Percentiles rank a stretch among this genome's conserved stretches.
Evolutionary conservation across 129 eudicot genomes (phyloP).

Genomic region (Deinandra increscens): DNA sequence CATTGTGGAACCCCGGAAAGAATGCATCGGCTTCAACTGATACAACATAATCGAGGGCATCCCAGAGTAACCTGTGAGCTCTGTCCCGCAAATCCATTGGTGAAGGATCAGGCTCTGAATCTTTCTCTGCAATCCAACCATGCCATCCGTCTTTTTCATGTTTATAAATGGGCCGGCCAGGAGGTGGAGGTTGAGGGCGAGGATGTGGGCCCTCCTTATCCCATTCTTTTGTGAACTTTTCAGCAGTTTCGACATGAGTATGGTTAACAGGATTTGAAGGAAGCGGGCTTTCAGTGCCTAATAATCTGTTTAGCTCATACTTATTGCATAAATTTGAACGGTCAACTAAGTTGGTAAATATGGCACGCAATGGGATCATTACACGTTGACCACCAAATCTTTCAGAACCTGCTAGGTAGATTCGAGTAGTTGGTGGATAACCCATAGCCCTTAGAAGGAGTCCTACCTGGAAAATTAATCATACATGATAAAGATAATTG

Average conservation of each 20-base stretch:
- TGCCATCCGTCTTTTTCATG: slow-evolving; percentile 96
- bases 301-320: slow-evolving; percentile 48
- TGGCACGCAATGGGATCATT: slow-evolving; percentile 76
- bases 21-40: slow-evolving; percentile 85
- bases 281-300: slow-evolving; percentile 65
- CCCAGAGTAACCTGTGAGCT: slow-evolving; percentile 81
- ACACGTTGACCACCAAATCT: slow-evolving; percentile 88
- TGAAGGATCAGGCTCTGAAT: slow-evolving; percentile 68
- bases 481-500: slow-evolving; percentile 10
- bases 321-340: slow-evolving; percentile 74
- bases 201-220: slow-evolving; percentile 81
- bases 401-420: slow-evolving; percentile 84
- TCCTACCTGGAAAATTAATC: slow-evolving; percentile 58
- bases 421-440: slow-evolving; percentile 78
- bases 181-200: slow-evolving; percentile 95
- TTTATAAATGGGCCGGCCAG: slow-evolving; percentile 69
- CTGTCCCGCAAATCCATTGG: slow-evolving; percentile 55
- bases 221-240: slow-evolving; percentile 64
- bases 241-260: slow-evolving; percentile 43
- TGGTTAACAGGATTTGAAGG: slow-evolving; percentile 24
- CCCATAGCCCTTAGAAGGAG: slow-evolving; percentile 84
- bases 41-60: slow-evolving; percentile 81
- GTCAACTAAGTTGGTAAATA: slow-evolving; percentile 79
- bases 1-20: slow-evolving; percentile 78
- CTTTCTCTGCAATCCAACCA: slow-evolving; percentile 75